Conservation (phyloP, 345 rosid species). For the Pseudoturritis turrita region DNA sequence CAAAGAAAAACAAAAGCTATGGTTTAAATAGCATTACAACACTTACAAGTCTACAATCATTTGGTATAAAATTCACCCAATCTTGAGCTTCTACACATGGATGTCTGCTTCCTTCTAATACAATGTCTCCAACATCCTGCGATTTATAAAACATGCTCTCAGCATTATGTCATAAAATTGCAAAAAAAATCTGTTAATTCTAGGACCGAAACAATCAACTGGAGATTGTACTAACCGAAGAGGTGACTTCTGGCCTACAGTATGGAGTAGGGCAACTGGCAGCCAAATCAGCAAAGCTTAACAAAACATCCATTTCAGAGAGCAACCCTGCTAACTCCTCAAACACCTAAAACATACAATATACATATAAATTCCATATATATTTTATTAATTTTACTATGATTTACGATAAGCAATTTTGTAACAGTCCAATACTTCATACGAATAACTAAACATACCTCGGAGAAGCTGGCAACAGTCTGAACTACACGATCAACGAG, state of each 20-base stretch:
- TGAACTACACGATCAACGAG: conserved; percentile 77
- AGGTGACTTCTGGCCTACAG: conserved; percentile 83
- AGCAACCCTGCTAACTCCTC: conserved; percentile 66
- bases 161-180: not conserved
- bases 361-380: not conserved
- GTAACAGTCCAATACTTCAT: not conserved
- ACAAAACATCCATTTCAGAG: conserved; percentile 88
- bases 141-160: conserved; percentile 5
- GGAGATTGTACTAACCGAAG: conserved; percentile 46
- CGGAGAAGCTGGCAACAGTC: conserved; percentile 79
- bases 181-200: not conserved
- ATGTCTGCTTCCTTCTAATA: conserved; percentile 90
- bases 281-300: conserved; percentile 96
- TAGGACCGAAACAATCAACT: not conserved
- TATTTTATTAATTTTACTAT: not conserved
- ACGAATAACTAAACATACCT: conserved; percentile 43
- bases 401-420: not conserved
- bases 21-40: conserved; percentile 3
- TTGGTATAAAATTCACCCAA: conserved; percentile 99
- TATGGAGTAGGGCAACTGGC: conserved; percentile 87
- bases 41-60: conserved; percentile 92
- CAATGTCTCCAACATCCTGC: conserved; percentile 80
- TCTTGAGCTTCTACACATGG: conserved; percentile 99
- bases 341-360: conserved; percentile 60
- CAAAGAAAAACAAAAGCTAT: conserved; percentile 15